Conservation (phyloP, 78 protist species). For the Guillardia theta region DNA sequence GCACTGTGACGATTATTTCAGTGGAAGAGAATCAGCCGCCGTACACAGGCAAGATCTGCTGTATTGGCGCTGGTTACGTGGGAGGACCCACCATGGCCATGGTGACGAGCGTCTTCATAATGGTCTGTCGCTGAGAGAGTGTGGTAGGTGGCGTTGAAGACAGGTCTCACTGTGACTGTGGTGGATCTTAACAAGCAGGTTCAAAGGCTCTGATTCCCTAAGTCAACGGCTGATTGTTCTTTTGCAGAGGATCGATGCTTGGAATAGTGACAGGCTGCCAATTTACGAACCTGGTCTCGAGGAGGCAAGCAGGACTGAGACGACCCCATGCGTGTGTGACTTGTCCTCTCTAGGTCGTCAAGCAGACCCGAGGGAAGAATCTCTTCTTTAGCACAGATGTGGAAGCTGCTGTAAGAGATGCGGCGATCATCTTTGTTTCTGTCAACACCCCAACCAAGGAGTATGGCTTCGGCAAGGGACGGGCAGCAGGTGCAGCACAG, state of each 20-base stretch:
- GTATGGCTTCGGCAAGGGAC: constrained; percentile 75
- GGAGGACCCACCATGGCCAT: constrained; percentile 90
- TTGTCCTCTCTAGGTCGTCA: neutral
- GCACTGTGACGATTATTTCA: too few species aligned
- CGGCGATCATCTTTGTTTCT: constrained; percentile 85
- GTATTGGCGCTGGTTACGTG: constrained; percentile 86
- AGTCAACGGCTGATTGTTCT: neutral
- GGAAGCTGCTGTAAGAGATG: constrained; percentile 54
- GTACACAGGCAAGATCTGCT: neutral
- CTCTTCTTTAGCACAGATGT: constrained; percentile 85
- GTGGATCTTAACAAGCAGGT: constrained; percentile 1
- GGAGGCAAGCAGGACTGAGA: constrained; percentile 13
- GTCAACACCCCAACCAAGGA: constrained; percentile 93
- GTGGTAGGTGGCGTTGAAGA: neutral
- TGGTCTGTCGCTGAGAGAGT: neutral
- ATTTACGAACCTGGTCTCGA: constrained; percentile 95
- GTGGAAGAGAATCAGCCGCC: neutral
- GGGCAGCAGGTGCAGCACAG: constrained; percentile 60
- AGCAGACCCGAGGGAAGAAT: constrained; percentile 57
- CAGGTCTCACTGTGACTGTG: constrained; percentile 60
- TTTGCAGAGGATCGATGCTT: constrained; percentile 67
- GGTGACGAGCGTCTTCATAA: constrained; percentile 52
- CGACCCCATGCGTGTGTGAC: neutral
- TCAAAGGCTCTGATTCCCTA: neutral
- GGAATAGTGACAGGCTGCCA: constrained; percentile 88